Conservation (phyloP, 768 basidiomycete genomes). For the Fistulinella prunicolor region DNA sequence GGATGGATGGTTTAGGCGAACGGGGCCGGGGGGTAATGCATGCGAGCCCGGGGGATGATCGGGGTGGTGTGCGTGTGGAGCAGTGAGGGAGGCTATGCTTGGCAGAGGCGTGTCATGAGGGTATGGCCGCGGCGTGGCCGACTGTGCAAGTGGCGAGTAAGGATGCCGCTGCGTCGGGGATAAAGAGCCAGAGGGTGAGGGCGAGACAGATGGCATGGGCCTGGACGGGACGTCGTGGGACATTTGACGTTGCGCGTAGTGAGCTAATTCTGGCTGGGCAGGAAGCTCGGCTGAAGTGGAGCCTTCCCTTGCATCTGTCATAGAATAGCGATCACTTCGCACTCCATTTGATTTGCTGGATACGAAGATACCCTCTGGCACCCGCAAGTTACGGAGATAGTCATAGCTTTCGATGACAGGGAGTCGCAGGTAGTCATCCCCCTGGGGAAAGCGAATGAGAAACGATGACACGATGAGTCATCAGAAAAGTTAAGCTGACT, state of each 20-base stretch:
- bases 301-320: constrained; percentile 17
- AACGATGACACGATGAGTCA: background rate
- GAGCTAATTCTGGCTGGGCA: constrained; percentile 2
- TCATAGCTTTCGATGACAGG: constrained; percentile 75
- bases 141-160: constrained; percentile 3
- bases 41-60: constrained; percentile 1
- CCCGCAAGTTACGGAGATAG: constrained; percentile 62
- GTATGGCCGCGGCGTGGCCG: constrained; percentile 2
- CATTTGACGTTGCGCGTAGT: constrained; percentile 7
- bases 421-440: constrained; percentile 63
- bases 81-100: constrained; percentile 19
- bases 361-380: constrained; percentile 69
- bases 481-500: constrained; percentile 38
- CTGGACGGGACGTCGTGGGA: constrained; percentile 13
- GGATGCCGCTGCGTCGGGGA: constrained; percentile 13
- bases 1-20: constrained; percentile 24
- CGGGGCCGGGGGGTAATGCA: background rate
- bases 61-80: constrained; percentile 1
- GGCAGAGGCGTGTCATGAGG: constrained; percentile 19
- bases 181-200: constrained; percentile 11
- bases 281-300: constrained; percentile 11
- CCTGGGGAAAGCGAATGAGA: constrained; percentile 38
- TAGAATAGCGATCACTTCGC: constrained; percentile 24
- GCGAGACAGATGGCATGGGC: constrained; percentile 14
- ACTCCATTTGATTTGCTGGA: constrained; percentile 56